A percentile compares a stretch with the other conserved stretches of the same genome.
These are phyloP conservation scores for Schizothecium vesticola DNA, from an alignment of 495 filamentous ascomycete genomes.

Conservation along the genomic window DNA sequence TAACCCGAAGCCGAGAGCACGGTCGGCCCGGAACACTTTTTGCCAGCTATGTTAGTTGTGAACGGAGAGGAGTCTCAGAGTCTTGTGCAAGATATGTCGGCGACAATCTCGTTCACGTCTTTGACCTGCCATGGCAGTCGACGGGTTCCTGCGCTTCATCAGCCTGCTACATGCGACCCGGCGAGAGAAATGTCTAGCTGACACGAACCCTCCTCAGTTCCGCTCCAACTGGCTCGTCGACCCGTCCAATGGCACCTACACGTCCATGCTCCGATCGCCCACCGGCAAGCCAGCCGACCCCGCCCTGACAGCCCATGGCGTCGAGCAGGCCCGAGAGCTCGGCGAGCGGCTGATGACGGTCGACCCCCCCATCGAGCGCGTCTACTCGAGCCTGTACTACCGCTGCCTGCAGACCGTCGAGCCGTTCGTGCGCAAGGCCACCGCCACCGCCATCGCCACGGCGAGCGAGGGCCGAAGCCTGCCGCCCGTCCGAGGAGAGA, in stretches of 20 bases:
- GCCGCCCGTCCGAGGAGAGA: constrained; percentile 57
- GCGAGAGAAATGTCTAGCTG: not conserved
- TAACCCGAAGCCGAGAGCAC: not conserved
- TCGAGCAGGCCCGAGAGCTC: constrained; percentile 76
- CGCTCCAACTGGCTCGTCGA: constrained; percentile 86
- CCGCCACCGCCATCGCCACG: constrained; percentile 21
- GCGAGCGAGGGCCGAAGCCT: not conserved
- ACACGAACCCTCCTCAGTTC: constrained; percentile 51
- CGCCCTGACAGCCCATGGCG: constrained; percentile 79
- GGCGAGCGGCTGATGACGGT: constrained; percentile 55
- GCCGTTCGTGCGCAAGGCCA: constrained; percentile 58
- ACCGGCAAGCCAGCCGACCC: constrained; percentile 83
- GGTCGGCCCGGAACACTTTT: not conserved
- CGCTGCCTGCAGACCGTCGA: constrained; percentile 84
- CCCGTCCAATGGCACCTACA: constrained; percentile 67
- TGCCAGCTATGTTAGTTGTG: not conserved
- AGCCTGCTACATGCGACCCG: not conserved
- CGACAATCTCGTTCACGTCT: constrained; percentile 4
- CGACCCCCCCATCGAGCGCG: constrained; percentile 61
- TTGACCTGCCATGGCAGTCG: not conserved
- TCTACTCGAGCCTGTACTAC: constrained; percentile 88
- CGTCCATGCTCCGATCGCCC: constrained; percentile 61
- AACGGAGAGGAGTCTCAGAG: not conserved
- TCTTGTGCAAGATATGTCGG: not conserved
- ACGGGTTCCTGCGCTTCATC: not conserved